These are phyloP conservation scores for Chaetomiaceae sp. DNA, from an alignment of 2,329 filamentous ascomycete species.

Conservation along the genomic window DNA sequence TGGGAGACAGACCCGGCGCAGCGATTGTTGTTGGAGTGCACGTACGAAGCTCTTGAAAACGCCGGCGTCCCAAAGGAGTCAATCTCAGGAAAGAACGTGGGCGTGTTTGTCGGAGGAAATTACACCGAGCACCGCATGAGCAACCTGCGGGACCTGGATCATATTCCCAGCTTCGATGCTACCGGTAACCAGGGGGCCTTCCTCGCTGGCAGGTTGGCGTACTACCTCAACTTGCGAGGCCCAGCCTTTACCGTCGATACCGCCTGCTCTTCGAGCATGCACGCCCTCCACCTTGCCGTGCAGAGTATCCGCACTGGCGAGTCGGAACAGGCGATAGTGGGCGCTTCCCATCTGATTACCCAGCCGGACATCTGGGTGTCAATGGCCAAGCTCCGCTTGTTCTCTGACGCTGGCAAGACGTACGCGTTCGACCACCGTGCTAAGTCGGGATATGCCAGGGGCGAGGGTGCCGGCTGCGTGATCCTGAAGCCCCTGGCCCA, in stretches of 20 bases:
- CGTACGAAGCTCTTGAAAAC: slow-evolving; percentile 34
- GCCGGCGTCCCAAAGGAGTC: slow-evolving; percentile 30
- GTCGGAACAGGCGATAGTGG: slow-evolving; percentile 25
- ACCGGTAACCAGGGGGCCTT: slow-evolving; percentile 26
- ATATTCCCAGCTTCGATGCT: slow-evolving; percentile 23
- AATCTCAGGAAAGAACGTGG: slow-evolving; percentile 29
- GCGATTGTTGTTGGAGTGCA: slow-evolving; percentile 31
- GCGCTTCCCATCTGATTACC: slow-evolving; percentile 22
- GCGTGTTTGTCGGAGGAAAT: slow-evolving; percentile 31
- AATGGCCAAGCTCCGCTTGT: slow-evolving; percentile 26
- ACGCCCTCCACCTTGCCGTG: slow-evolving; percentile 25
- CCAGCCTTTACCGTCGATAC: slow-evolving; percentile 25
- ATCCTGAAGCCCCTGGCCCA: slow-evolving; percentile 22
- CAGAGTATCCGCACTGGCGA: slow-evolving; percentile 25
- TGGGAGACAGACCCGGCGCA: slow-evolving; percentile 28
- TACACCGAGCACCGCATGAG: slow-evolving; percentile 21
- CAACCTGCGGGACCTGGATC: slow-evolving; percentile 24
- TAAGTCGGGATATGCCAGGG: slow-evolving; percentile 25
- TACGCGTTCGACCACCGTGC: slow-evolving; percentile 26
- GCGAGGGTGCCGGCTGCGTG: slow-evolving; percentile 22
- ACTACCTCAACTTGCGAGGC: slow-evolving; percentile 26
- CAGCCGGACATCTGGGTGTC: slow-evolving; percentile 27
- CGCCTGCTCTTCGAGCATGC: slow-evolving; percentile 26
- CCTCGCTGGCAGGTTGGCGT: slow-evolving; percentile 23
- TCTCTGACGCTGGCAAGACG: slow-evolving; percentile 23